These are phyloP conservation scores for Cucurbita pepo DNA, from an alignment of 306 rosid genomes.

Conservation along the genomic window DNA sequence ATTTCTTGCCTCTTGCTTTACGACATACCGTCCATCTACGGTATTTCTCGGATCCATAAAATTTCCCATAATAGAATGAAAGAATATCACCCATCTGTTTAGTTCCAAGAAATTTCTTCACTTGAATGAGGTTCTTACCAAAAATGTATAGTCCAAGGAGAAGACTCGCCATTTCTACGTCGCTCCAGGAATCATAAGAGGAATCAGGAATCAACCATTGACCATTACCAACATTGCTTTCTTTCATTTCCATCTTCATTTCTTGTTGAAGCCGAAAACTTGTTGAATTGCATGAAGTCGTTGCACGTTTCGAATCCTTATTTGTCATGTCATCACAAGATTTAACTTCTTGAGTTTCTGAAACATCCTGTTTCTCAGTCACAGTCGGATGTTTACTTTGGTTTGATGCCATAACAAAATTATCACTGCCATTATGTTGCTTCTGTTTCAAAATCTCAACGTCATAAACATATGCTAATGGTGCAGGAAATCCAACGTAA, in stretches of 20 bases:
- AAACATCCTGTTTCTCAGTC: slow-evolving; percentile 7
- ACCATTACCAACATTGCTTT: slow-evolving; percentile 18
- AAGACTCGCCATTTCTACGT: slow-evolving; percentile 50
- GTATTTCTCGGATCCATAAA: slow-evolving; percentile 53
- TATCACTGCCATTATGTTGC: not conserved
- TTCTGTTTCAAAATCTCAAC: slow-evolving; percentile 10
- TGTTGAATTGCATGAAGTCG: not conserved
- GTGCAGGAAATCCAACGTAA: slow-evolving; percentile 43
- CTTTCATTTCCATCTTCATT: slow-evolving; percentile 10
- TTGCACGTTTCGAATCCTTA: slow-evolving; percentile 5
- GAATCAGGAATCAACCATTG: slow-evolving; percentile 45
- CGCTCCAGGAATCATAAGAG: slow-evolving; percentile 38
- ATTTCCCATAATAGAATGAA: slow-evolving; percentile 75
- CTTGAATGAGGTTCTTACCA: slow-evolving; percentile 67
- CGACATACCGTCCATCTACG: slow-evolving; percentile 60
- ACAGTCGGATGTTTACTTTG: slow-evolving; percentile 17
- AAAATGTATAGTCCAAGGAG: slow-evolving; percentile 72
- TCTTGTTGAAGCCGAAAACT: slow-evolving; percentile 20
- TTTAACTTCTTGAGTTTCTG: slow-evolving; percentile 9
- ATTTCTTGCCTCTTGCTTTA: slow-evolving; percentile 51
- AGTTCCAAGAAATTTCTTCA: slow-evolving; percentile 45
- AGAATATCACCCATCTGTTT: slow-evolving; percentile 60
- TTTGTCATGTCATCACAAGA: slow-evolving; percentile 17
- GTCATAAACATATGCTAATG: slow-evolving; percentile 37
- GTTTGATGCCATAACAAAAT: not conserved